Percentiles rank a stretch among this genome's conserved stretches.
phyloP scores from a whole-genome alignment of 2,329 filamentous ascomycete genomes.

The Immersiporthe knoxdaviesiana region DNA sequence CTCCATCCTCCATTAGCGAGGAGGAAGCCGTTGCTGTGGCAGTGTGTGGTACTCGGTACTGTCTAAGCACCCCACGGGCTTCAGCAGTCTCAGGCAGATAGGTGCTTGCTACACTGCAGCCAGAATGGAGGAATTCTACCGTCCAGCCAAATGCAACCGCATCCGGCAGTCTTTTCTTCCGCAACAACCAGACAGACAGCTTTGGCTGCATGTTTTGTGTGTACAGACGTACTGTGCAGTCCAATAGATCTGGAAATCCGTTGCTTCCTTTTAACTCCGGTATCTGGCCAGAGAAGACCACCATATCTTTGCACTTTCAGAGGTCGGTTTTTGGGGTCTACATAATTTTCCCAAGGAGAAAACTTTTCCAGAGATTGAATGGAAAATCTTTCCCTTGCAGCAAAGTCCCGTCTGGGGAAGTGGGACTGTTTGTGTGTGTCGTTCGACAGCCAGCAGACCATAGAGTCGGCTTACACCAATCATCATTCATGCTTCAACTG shows the following conservation, averaged over 20 bases:
- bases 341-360: background rate
- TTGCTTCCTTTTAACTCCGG: background rate
- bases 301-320: background rate
- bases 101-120: background rate
- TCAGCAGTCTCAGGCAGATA: background rate
- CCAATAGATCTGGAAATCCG: background rate
- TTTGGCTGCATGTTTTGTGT: background rate
- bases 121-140: background rate
- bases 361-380: too few species aligned
- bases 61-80: background rate
- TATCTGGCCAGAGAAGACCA: background rate
- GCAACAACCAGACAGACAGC: background rate
- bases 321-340: background rate
- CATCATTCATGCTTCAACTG: background rate
- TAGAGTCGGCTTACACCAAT: background rate
- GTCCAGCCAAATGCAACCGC: background rate
- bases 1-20: constrained; percentile 1
- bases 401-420: background rate
- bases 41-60: too few species aligned
- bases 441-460: background rate
- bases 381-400: too few species aligned
- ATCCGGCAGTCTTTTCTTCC: background rate
- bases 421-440: background rate
- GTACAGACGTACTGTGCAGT: background rate
- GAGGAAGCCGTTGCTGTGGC: background rate